Evolutionary conservation across 345 rosid genomes (phyloP), one percentile per base, ranked within the genome.

Genomic region (Arabidopsis suecica): DNA sequence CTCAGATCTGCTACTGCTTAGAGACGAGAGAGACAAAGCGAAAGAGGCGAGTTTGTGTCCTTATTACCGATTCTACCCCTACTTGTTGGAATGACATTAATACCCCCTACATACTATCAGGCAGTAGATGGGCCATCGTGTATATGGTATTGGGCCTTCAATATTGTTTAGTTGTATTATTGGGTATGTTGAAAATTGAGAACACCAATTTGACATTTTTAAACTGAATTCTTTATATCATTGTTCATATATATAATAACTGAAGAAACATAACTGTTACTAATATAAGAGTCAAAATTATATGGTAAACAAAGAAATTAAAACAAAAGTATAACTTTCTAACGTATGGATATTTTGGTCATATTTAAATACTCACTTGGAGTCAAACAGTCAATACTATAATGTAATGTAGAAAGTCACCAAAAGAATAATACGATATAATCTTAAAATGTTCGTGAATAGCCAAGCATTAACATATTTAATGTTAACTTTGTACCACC

Each of bases 11-110:
- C 53, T 30, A 0, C 65, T 40, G 48, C 11, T 12, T 28, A 28
- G 30, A 28, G 28, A 25, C 30, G 3, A 3, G 68, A 44, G 48
- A 23, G 54, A 57, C 61, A 30, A 57, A 44, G 22, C 65, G 22
- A 22, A 40, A 44, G 53, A 28, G 50, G 12, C 59, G 53, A 40
- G 61, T 41, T 48, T 7, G 13, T 37, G 22, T 51, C 16, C 23
- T 62, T 40, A 51, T 61, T 50, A 49, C 64, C 71, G 70, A 54
- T 64, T 73, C 16, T 73, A 54, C 77, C 77, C 76, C 47, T 63
- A 1, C 12, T 38, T 44, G 0, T 0, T 0, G 3, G 14, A 64
- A 73, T 63, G 45, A 64, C 77, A 57, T 5, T 13, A 47, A 0
- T 57, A 13, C 78, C 65, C 42, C 53, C 2, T 10, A 6, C 10